Percentiles rank a stretch among this genome's conserved stretches.
These are phyloP conservation scores for Boletus subcaerulescens DNA, from an alignment of 768 basidiomycete species.

Conservation along the genomic window DNA sequence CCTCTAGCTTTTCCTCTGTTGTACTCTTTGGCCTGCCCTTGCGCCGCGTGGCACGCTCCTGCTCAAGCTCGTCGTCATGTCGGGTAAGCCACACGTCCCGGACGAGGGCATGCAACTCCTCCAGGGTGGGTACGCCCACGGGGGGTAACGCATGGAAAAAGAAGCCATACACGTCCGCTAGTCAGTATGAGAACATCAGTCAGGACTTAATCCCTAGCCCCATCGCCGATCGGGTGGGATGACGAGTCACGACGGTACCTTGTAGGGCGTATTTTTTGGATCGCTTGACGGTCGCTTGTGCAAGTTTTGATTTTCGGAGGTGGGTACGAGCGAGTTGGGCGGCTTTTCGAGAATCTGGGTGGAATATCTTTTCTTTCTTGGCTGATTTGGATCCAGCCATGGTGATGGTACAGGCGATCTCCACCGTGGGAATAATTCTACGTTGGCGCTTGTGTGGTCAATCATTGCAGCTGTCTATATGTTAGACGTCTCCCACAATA, in stretches of 20 bases:
- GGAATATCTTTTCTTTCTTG: slow-evolving; percentile 78
- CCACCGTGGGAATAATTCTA: too few species aligned
- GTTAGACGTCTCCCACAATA: too few species aligned
- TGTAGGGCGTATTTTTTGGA: slow-evolving; percentile 52
- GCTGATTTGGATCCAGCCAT: slow-evolving; percentile 15
- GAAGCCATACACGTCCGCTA: slow-evolving; percentile 73
- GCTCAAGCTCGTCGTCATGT: slow-evolving; percentile 61
- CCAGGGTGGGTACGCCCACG: slow-evolving; percentile 52
- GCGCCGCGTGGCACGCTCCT: slow-evolving; percentile 57
- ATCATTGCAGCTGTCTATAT: too few species aligned
- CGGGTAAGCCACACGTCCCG: slow-evolving; percentile 72
- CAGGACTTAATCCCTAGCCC: too few species aligned
- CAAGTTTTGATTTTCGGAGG: slow-evolving; percentile 66
- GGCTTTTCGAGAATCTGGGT: slow-evolving; percentile 83
- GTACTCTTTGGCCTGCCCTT: slow-evolving; percentile 75
- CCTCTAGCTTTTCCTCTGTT: slow-evolving; percentile 66
- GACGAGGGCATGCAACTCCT: slow-evolving; percentile 64
- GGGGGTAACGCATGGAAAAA: slow-evolving; percentile 71
- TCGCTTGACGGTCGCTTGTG: slow-evolving; percentile 52
- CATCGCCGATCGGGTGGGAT: not conserved
- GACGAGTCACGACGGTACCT: slow-evolving; percentile 35
- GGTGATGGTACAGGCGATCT: not conserved
- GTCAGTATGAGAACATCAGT: not conserved
- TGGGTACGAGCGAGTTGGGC: slow-evolving; percentile 66
- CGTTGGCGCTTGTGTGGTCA: too few species aligned